These are phyloP conservation scores for Colletotrichum sp. DNA, from an alignment of 2,329 filamentous ascomycete species.

Conservation along the genomic window DNA sequence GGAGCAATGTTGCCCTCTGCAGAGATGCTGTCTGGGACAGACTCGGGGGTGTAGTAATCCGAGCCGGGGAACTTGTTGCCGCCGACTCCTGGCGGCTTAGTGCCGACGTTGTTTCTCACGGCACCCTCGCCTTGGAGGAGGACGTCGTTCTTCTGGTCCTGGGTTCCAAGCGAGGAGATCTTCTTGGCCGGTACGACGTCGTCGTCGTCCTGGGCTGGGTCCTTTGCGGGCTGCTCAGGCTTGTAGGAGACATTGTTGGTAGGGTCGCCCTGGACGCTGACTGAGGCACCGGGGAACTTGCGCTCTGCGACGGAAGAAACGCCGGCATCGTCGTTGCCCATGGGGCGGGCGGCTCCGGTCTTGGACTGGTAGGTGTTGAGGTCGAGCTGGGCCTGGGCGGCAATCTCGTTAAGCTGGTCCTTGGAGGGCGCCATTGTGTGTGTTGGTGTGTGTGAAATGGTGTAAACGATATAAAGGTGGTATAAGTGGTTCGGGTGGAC, in stretches of 20 bases:
- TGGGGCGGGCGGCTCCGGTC: conserved; percentile 44
- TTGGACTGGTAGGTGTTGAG: conserved; percentile 54
- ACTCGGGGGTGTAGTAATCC: conserved; percentile 45
- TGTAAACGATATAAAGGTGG: background rate
- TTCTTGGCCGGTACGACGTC: conserved; percentile 33
- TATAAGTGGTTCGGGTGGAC: background rate
- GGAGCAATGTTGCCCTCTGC: conserved; percentile 44
- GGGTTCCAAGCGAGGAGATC: conserved; percentile 10
- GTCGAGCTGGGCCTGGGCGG: conserved; percentile 50
- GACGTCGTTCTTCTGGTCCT: conserved; percentile 8
- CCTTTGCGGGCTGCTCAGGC: conserved; percentile 31
- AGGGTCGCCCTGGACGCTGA: conserved; percentile 45
- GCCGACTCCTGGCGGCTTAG: conserved; percentile 35
- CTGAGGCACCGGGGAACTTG: conserved; percentile 46
- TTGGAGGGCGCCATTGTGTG: conserved; percentile 29
- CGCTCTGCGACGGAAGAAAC: conserved; percentile 44
- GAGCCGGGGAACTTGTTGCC: conserved; percentile 45
- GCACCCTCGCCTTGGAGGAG: conserved; percentile 39
- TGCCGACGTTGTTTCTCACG: conserved; percentile 41
- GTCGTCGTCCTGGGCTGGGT: conserved; percentile 40
- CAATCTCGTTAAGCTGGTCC: conserved; percentile 46
- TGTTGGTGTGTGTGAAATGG: background rate
- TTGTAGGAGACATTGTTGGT: conserved; percentile 52
- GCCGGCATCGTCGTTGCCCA: conserved; percentile 45
- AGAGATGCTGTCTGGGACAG: conserved; percentile 40